Evolutionary conservation across 495 filamentous ascomycete genomes (phyloP).

Genomic region (Schizothecium vesticola): DNA sequence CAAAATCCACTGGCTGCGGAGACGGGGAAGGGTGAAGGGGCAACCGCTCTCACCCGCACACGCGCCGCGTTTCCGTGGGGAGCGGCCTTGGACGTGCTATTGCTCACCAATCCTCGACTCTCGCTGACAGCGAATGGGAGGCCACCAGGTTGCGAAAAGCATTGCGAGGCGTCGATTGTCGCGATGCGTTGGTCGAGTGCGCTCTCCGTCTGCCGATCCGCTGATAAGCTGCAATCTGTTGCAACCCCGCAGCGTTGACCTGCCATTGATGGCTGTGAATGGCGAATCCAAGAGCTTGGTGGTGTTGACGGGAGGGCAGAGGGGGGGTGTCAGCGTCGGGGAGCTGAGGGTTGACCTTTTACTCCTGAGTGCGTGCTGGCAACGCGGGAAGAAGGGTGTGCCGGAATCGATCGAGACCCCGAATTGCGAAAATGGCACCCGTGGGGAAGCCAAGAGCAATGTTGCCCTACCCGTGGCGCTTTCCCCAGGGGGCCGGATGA

Average conservation of each 20-base stretch:
- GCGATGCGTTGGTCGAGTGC: conserved; percentile 15
- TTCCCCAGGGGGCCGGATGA: not conserved
- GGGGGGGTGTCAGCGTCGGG: not conserved
- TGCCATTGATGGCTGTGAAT: conserved; percentile 5
- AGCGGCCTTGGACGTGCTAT: not conserved
- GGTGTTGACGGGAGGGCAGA: not conserved
- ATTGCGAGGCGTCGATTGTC: not conserved
- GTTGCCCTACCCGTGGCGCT: not conserved
- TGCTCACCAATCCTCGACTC: not conserved
- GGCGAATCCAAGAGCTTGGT: not conserved
- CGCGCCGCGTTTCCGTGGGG: conserved; percentile 17
- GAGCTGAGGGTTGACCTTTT: too few species aligned
- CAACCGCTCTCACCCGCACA: conserved; percentile 7
- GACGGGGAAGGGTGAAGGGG: conserved; percentile 3
- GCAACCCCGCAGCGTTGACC: not conserved
- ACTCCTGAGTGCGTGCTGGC: not conserved
- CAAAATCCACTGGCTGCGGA: conserved; percentile 8
- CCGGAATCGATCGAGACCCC: not conserved
- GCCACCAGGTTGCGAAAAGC: conserved; percentile 18
- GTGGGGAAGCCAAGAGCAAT: not conserved
- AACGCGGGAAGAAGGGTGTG: not conserved
- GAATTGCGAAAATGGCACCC: not conserved
- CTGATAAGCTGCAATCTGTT: conserved; percentile 2
- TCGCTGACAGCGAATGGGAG: conserved; percentile 12
- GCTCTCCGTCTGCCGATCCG: not conserved